A percentile compares a stretch with the other conserved stretches of the same genome.
These are phyloP conservation scores for Penicillium cosmopolitanum DNA, from an alignment of 495 filamentous ascomycete genomes.

Conservation along the genomic window DNA sequence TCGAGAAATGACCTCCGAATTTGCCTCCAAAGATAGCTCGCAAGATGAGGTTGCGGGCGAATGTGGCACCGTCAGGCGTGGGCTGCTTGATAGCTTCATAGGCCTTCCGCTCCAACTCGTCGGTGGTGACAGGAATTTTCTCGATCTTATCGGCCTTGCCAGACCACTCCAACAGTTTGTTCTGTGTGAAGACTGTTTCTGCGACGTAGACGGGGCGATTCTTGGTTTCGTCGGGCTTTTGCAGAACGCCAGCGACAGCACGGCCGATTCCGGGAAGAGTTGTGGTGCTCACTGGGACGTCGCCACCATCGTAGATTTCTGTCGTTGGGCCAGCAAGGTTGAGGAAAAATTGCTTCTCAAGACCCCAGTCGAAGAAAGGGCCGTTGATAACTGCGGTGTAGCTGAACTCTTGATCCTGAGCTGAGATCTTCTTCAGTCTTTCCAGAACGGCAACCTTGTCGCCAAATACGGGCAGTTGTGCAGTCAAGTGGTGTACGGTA, in stretches of 20 bases:
- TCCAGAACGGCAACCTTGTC: constrained; percentile 54
- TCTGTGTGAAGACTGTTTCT: constrained; percentile 56
- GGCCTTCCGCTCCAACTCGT: constrained; percentile 16
- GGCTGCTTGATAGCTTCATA: constrained; percentile 16
- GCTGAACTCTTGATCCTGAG: constrained; percentile 37
- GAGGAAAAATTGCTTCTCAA: constrained; percentile 40
- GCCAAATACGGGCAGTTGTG: constrained; percentile 44
- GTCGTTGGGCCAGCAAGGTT: constrained; percentile 48
- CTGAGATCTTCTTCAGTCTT: constrained; percentile 47
- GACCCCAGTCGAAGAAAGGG: constrained; percentile 55
- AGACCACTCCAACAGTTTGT: constrained; percentile 52
- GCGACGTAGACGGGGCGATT: constrained; percentile 55
- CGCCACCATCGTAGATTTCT: constrained; percentile 57
- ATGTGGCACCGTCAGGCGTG: constrained; percentile 10
- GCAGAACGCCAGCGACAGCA: constrained; percentile 51
- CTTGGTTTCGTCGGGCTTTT: constrained; percentile 54
- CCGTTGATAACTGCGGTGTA: constrained; percentile 58
- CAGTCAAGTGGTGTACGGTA: constrained; percentile 41
- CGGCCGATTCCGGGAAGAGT: constrained; percentile 51
- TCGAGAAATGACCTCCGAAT: constrained; percentile 8
- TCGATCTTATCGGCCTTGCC: constrained; percentile 30
- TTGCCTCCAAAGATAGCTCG: constrained; percentile 12
- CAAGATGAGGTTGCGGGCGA: constrained; percentile 14
- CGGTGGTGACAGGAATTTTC: constrained; percentile 8
- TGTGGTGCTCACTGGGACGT: constrained; percentile 50